Evolutionary conservation across 306 rosid genomes (phyloP).

Genomic region (Lablab purpureus): DNA sequence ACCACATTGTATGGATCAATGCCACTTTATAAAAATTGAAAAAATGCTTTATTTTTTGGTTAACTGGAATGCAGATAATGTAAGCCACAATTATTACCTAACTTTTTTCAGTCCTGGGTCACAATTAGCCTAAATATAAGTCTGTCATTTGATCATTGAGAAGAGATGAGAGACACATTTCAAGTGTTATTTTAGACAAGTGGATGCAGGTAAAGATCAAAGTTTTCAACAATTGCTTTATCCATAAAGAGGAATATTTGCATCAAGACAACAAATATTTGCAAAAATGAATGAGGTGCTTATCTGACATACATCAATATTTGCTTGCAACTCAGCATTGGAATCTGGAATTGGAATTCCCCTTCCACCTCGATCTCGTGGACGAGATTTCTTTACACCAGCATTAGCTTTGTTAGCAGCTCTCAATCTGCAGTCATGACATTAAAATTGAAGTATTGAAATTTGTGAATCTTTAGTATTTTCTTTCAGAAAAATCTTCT

Average conservation of each 20-base stretch:
- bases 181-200: slow-evolving; percentile 5
- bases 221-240: neutral
- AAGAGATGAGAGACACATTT: slow-evolving; percentile 1
- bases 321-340: slow-evolving; percentile 93
- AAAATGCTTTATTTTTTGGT: neutral
- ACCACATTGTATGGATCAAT: neutral
- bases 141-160: neutral
- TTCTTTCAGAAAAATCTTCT: slow-evolving; percentile 13
- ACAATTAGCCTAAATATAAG: neutral
- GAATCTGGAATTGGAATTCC: slow-evolving; percentile 90
- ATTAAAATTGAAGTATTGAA: slow-evolving; percentile 39
- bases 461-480: slow-evolving; percentile 13
- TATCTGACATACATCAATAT: slow-evolving; percentile 79
- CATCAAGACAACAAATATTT: neutral
- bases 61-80: neutral
- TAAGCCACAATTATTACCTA: neutral
- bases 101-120: too few relatives aligned
- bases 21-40: neutral
- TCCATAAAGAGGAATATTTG: neutral
- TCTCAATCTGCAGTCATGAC: slow-evolving; percentile 72
- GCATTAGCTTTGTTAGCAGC: slow-evolving; percentile 83
- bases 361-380: slow-evolving; percentile 78
- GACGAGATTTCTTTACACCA: slow-evolving; percentile 85
- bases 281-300: slow-evolving; percentile 27
- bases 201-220: neutral